phyloP scores from a whole-genome alignment of 2,329 filamentous ascomycete genomes.

The Lachnellula hyalina region DNA sequence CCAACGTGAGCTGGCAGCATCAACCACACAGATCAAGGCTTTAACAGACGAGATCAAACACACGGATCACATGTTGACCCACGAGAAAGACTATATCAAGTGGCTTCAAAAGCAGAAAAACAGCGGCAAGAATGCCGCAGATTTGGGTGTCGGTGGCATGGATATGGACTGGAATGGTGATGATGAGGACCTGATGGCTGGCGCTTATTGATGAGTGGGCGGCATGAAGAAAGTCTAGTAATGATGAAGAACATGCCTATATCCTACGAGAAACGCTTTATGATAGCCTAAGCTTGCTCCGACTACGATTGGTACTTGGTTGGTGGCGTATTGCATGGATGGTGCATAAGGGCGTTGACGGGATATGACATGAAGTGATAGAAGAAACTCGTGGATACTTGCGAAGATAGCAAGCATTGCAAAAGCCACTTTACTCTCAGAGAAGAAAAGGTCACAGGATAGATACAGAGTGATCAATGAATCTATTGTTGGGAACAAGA shows the following conservation, averaged over 20 bases:
- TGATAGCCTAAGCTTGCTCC: conserved; percentile 3
- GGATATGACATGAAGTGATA: background rate
- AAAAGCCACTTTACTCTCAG: background rate
- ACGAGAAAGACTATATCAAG: conserved; percentile 52
- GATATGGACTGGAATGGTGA: conserved; percentile 25
- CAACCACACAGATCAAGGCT: conserved; percentile 39
- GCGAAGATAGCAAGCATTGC: background rate
- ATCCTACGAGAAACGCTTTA: conserved; percentile 8
- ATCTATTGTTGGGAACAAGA: background rate
- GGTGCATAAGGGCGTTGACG: conserved; percentile 11
- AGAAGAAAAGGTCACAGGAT: background rate
- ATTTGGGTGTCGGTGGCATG: conserved; percentile 7
- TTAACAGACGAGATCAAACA: conserved; percentile 45
- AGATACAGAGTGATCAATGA: background rate
- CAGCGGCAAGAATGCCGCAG: conserved; percentile 4
- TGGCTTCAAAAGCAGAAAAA: conserved; percentile 38
- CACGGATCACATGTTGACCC: conserved; percentile 49
- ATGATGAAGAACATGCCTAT: conserved; percentile 6
- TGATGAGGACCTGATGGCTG: conserved; percentile 30
- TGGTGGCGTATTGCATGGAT: conserved; percentile 16
- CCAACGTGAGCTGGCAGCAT: conserved; percentile 39
- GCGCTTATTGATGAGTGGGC: conserved; percentile 10
- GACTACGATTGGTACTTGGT: conserved; percentile 3
- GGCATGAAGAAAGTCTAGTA: conserved; percentile 1
- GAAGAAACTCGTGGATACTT: background rate